Evolutionary conservation across 2,329 filamentous ascomycete species (phyloP), one percentile per base, ranked within the genome.

Genomic region (Trichoderma hamatum): DNA sequence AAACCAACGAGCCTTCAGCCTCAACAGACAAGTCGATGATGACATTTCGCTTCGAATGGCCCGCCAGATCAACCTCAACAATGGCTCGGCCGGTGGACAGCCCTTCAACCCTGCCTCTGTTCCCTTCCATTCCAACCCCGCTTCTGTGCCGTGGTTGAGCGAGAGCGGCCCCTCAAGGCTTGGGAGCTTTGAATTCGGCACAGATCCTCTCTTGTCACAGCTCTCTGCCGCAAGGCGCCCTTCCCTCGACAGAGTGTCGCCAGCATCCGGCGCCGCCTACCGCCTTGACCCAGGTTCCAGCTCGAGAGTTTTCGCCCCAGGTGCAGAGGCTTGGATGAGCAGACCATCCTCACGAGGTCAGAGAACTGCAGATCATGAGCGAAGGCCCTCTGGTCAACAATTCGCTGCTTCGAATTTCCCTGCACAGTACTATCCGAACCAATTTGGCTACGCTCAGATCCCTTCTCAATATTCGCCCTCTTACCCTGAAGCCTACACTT

Each of bases 91-190:
- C 24, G 69, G 69, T 14, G 67, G 70, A 14, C 69, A 74, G 5
- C 65, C 71, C 7, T 78, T 77, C 71, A 76, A 77, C 49, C 75
- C 76, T 26, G 70, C 74, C 14, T 73, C 75, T 2, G 80, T 80
- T 62, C 76, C 80, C 6, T 85, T 85, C 72, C 82, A 83, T 70
- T 76, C 83, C 71, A 85, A 86, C 71, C 82, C 84, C 1, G 79
- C 76, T 9, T 83, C 83, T 5, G 81, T 83, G 71, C 71, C 83
- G 3, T 87, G 85, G 84, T 77, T 77, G 60, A 49, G 63, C 9
- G 79, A 83, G 16, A 63, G 55, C 16, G 56, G 58, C 43, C 64
- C 68, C 13, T 72, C 75, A 21, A 73, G 77, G 19, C 73, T 77
- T 67, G 76, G 71, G 28, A 73, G 73, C 56, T 70, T 78, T 43